Evolutionary conservation across 1,284 basidiomycete genomes (phyloP).

Genomic region (Trametes polyzona): DNA sequence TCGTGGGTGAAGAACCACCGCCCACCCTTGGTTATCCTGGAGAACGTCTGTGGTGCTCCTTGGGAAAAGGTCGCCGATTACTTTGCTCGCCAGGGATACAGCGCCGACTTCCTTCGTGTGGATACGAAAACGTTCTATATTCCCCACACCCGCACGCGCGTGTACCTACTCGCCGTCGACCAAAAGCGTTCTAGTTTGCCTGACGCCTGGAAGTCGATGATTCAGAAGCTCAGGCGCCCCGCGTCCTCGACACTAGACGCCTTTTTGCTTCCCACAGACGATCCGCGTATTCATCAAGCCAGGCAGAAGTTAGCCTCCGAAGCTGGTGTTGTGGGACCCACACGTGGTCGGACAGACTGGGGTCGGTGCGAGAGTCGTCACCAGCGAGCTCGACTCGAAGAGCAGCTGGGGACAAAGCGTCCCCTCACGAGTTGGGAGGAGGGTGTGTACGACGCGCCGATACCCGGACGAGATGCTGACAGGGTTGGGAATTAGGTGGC

Average conservation of each 20-base stretch:
- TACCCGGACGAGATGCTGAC: neutral
- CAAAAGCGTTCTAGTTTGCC: slow-evolving; percentile 62
- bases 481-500: slow-evolving; percentile 55
- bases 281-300: slow-evolving; percentile 89
- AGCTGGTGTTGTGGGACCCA: slow-evolving; percentile 59
- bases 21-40: slow-evolving; percentile 89
- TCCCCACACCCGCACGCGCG: slow-evolving; percentile 90
- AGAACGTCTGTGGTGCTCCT: slow-evolving; percentile 93
- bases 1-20: slow-evolving; percentile 88
- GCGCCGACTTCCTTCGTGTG: slow-evolving; percentile 72
- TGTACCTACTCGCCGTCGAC: slow-evolving; percentile 84
- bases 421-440: slow-evolving; percentile 95
- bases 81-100: slow-evolving; percentile 80
- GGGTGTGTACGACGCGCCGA: slow-evolving; percentile 49
- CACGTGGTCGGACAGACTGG: slow-evolving; percentile 86
- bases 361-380: slow-evolving; percentile 91
- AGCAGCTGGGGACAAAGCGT: slow-evolving; percentile 80
- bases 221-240: slow-evolving; percentile 76
- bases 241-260: slow-evolving; percentile 91
- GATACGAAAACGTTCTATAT: slow-evolving; percentile 96
- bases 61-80: slow-evolving; percentile 81
- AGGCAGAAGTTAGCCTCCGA: slow-evolving; percentile 82
- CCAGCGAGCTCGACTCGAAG: slow-evolving; percentile 85
- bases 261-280: slow-evolving; percentile 89
- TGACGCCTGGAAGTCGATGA: slow-evolving; percentile 70